Evolutionary conservation across 495 filamentous ascomycete genomes (phyloP).

Genomic region (Podospora fimiseda): DNA sequence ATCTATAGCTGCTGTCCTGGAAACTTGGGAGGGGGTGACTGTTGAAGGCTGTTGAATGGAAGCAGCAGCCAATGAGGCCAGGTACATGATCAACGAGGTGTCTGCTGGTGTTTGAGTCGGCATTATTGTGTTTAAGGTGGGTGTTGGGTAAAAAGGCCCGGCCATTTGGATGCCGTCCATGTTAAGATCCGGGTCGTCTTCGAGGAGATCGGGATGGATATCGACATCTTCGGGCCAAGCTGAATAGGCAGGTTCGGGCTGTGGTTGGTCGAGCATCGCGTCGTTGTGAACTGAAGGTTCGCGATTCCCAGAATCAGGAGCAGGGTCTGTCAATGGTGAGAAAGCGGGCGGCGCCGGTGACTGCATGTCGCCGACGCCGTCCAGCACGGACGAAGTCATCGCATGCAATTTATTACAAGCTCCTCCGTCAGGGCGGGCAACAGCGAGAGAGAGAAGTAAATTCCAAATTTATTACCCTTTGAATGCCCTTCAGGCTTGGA

Average conservation of each 20-base stretch:
- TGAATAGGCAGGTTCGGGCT: no score
- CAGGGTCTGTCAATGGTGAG: conserved; percentile 29
- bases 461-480: no score
- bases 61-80: no score
- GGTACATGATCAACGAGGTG: no score
- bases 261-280: conserved; percentile 1
- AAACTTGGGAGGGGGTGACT: conserved; percentile 28
- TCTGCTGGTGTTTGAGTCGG: no score
- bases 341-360: conserved; percentile 31
- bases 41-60: conserved; percentile 20
- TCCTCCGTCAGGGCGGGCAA: conserved; percentile 35
- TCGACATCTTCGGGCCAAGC: no score
- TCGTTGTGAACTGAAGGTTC: conserved; percentile 17
- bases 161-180: no score
- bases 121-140: no score
- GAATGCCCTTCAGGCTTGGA: no score
- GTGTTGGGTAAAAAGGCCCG: no score
- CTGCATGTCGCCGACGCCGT: conserved; percentile 18
- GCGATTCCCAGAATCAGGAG: conserved; percentile 21
- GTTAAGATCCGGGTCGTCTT: no score
- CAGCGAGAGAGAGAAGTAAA: neutral
- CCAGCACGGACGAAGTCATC: conserved; percentile 31
- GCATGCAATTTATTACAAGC: conserved; percentile 27
- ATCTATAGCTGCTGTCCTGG: conserved; percentile 10
- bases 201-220: no score